phyloP scores from a whole-genome alignment of 768 basidiomycete species.

The Amanita molliuscula region DNA sequence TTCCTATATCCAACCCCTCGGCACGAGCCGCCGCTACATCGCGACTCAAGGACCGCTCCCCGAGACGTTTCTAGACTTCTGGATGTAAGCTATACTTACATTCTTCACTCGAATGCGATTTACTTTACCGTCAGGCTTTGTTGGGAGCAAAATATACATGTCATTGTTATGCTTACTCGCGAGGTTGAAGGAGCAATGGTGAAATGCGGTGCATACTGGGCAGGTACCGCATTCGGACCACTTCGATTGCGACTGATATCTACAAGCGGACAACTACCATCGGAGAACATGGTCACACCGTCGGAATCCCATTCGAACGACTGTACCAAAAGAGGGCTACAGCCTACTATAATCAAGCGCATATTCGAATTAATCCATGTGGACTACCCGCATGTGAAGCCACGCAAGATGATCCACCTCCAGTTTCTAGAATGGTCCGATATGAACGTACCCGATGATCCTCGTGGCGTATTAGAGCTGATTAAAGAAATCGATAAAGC shows the following conservation, averaged over 20 bases:
- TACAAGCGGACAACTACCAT: slow-evolving; percentile 20
- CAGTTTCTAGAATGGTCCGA: slow-evolving; percentile 97
- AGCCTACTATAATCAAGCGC: slow-evolving; percentile 37
- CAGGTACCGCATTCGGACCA: slow-evolving; percentile 56
- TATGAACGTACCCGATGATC: slow-evolving; percentile 86
- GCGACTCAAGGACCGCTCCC: slow-evolving; percentile 94
- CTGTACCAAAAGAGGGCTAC: not conserved
- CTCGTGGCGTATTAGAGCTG: slow-evolving; percentile 63
- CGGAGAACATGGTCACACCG: slow-evolving; percentile 15
- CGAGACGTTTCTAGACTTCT: slow-evolving; percentile 86
- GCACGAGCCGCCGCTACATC: slow-evolving; percentile 77
- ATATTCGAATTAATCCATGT: slow-evolving; percentile 61
- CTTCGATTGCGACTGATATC: slow-evolving; percentile 44
- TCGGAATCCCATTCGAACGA: slow-evolving; percentile 3
- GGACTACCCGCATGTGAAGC: slow-evolving; percentile 44
- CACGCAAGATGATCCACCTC: slow-evolving; percentile 71
- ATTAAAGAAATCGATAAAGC: slow-evolving; percentile 58
- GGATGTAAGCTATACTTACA: slow-evolving; percentile 54
- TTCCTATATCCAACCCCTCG: slow-evolving; percentile 81
- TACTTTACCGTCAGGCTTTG: slow-evolving; percentile 42
- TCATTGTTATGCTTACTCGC: slow-evolving; percentile 94
- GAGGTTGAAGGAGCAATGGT: slow-evolving; percentile 81
- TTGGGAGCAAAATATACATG: slow-evolving; percentile 91
- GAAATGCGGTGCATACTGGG: slow-evolving; percentile 92
- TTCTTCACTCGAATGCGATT: not conserved